Evolutionary conservation across 805 yeast species (phyloP).

Genomic region (Kodamaea neixiangensis): DNA sequence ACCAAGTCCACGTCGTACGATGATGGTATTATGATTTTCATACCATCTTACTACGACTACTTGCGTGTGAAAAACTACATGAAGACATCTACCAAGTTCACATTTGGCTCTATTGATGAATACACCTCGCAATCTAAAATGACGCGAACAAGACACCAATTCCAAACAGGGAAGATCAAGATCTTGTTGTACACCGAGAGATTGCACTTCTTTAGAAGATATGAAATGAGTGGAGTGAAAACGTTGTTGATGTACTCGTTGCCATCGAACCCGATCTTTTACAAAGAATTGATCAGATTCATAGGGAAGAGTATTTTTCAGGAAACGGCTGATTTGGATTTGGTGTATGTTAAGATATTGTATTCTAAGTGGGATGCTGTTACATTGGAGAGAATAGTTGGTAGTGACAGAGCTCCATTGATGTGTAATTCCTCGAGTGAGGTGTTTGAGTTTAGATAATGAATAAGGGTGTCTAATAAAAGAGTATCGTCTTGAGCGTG

Average conservation of each 20-base stretch:
- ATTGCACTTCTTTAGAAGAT: conserved; percentile 88
- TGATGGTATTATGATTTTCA: conserved; percentile 74
- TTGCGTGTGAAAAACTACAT: conserved; percentile 73
- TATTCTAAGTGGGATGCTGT: conserved; percentile 81
- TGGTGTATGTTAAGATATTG: conserved; percentile 53
- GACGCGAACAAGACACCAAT: conserved; percentile 68
- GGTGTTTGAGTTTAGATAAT: conserved; percentile 64
- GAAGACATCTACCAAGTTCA: conserved; percentile 59
- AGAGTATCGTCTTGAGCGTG: too few relatives aligned
- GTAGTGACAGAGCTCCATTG: conserved; percentile 67
- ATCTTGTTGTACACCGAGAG: conserved; percentile 90
- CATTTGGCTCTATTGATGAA: conserved; percentile 78
- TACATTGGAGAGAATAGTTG: conserved; percentile 81
- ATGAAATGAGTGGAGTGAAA: conserved; percentile 80
- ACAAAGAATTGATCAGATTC: conserved; percentile 70
- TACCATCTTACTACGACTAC: conserved; percentile 87
- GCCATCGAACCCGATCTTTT: conserved; percentile 84
- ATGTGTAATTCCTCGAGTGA: conserved; percentile 73
- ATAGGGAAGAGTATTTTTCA: conserved; percentile 65
- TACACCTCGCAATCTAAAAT: conserved; percentile 74
- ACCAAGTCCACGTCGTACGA: conserved; percentile 60
- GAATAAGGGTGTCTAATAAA: too few relatives aligned
- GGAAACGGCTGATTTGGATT: conserved; percentile 48
- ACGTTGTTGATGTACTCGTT: conserved; percentile 78
- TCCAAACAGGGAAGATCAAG: conserved; percentile 60